phyloP scores from a whole-genome alignment of 306 rosid species.

The Spatholobus suberectus region DNA sequence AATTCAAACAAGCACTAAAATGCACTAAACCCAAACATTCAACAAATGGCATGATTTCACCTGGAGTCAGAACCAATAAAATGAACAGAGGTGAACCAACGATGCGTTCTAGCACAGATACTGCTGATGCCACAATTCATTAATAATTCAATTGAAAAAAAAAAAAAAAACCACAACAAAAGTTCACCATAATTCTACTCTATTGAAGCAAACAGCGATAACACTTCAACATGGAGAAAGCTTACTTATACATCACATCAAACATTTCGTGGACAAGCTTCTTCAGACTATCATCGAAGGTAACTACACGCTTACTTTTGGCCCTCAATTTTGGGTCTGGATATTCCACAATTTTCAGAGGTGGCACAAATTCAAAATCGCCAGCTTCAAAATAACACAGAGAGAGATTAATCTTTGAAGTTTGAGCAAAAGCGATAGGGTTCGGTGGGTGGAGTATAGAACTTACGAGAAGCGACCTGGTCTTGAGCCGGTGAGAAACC shows the following conservation, averaged over 20 bases:
- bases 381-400: constrained; percentile 47
- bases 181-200: neutral
- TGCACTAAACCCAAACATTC: neutral
- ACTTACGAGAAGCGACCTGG: constrained; percentile 73
- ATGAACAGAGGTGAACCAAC: constrained; percentile 3
- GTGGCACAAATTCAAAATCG: constrained; percentile 74
- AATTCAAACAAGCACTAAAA: neutral
- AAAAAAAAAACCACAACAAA: no score
- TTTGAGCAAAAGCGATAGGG: neutral
- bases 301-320: constrained; percentile 70
- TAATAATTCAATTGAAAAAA: neutral
- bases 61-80: neutral
- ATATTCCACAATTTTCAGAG: constrained; percentile 73
- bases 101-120: neutral
- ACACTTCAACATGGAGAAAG: neutral
- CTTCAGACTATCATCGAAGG: constrained; percentile 76
- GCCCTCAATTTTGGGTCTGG: constrained; percentile 80
- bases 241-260: constrained; percentile 91
- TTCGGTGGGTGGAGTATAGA: neutral
- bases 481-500: constrained; percentile 57
- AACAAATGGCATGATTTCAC: neutral
- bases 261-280: constrained; percentile 85
- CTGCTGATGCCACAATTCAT: neutral
- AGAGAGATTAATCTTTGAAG: neutral
- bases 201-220: neutral